Conservation (phyloP, 345 rosid genomes). For the Boechera stricta region DNA sequence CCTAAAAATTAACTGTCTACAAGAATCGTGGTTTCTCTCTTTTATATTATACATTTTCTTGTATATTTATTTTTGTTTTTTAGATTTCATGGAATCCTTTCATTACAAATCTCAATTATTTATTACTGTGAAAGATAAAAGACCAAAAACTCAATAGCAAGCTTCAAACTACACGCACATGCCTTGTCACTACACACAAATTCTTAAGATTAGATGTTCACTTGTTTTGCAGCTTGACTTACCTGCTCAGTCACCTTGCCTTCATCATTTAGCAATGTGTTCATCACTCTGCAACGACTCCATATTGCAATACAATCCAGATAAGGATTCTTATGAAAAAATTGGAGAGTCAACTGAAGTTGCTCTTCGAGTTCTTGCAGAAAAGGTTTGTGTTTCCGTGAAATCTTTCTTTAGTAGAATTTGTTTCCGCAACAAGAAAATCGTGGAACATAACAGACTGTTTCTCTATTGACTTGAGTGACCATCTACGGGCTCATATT, state of each 20-base stretch:
- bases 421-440: conserved; percentile 18
- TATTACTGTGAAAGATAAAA: conserved; percentile 15
- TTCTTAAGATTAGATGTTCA: conserved; percentile 30
- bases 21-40: conserved; percentile 22
- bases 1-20: background rate
- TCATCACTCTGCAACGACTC: conserved; percentile 98
- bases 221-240: conserved; percentile 73
- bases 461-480: conserved; percentile 8
- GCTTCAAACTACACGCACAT: conserved; percentile 6
- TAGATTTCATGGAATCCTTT: conserved; percentile 4
- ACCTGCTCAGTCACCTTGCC: conserved; percentile 94
- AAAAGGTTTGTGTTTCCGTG: conserved; percentile 68
- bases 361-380: conserved; percentile 91
- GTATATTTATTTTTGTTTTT: conserved; percentile 2
- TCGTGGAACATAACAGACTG: conserved; percentile 8
- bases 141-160: conserved; percentile 19
- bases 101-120: conserved; percentile 14
- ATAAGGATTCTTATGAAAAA: conserved; percentile 85
- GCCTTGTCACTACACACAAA: conserved; percentile 23
- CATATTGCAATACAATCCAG: conserved; percentile 93
- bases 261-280: conserved; percentile 93
- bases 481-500: conserved; percentile 13
- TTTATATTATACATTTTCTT: conserved; percentile 6
- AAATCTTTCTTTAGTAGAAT: conserved; percentile 6
- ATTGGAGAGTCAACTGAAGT: conserved; percentile 99